These are phyloP conservation scores for Kluyveromyces marxianus DNA, from an alignment of 1,139 yeast genomes.

Conservation along the genomic window DNA sequence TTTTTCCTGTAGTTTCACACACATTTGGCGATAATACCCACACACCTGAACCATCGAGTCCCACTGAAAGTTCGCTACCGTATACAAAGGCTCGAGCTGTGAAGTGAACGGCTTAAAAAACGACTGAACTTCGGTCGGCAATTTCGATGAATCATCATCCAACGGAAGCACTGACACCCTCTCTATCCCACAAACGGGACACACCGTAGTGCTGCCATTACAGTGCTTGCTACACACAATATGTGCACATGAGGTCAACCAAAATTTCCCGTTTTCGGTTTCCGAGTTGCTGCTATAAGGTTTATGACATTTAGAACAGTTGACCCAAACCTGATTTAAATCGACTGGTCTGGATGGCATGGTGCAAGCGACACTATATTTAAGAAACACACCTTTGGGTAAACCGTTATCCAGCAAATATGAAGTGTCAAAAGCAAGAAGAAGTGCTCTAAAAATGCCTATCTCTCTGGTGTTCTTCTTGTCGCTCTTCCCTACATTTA, in stretches of 20 bases:
- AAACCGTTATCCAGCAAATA: too few species aligned
- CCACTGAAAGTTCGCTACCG: slow-evolving; percentile 21
- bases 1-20: slow-evolving; percentile 19
- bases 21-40: slow-evolving; percentile 18
- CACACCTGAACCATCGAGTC: slow-evolving; percentile 18
- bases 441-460: too few species aligned
- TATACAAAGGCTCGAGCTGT: slow-evolving; percentile 18
- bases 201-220: slow-evolving; percentile 7
- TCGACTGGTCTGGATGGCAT: not conserved
- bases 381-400: too few species aligned
- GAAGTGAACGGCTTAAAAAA: slow-evolving; percentile 22
- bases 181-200: slow-evolving; percentile 16
- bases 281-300: slow-evolving; percentile 11
- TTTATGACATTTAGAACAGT: slow-evolving; percentile 19
- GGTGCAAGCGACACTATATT: too few species aligned
- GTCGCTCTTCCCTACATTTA: too few species aligned
- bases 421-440: too few species aligned
- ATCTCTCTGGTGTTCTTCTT: too few species aligned
- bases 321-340: slow-evolving; percentile 19
- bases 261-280: slow-evolving; percentile 10
- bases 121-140: slow-evolving; percentile 20
- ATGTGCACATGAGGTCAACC: slow-evolving; percentile 26
- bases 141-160: slow-evolving; percentile 9
- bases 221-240: slow-evolving; percentile 19
- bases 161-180: slow-evolving; percentile 17